Conservation (phyloP, 441 rosid species). For the Iberis amara region DNA sequence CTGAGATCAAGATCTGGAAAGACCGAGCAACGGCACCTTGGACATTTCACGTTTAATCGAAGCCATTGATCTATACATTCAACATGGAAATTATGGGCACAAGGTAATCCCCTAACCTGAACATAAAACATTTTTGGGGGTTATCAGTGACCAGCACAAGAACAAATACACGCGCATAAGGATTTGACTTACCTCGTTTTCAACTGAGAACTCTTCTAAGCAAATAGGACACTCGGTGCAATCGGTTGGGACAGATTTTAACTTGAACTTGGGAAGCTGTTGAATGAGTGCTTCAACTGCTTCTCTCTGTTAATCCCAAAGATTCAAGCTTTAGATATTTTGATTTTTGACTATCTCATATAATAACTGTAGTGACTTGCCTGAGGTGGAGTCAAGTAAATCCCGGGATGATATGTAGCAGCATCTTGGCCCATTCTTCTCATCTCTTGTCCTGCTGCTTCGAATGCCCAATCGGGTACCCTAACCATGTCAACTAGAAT, state of each 20-base stretch:
- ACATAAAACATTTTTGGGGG: no score
- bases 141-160: no score
- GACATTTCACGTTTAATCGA: slow-evolving; percentile 89
- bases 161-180: no score
- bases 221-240: slow-evolving; percentile 97
- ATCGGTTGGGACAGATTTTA: slow-evolving; percentile 93
- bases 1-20: slow-evolving; percentile 97
- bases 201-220: slow-evolving; percentile 84
- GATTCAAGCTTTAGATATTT: slow-evolving; percentile 10
- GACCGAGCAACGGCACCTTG: slow-evolving; percentile 93
- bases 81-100: slow-evolving; percentile 99
- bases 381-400: slow-evolving; percentile 88
- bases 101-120: slow-evolving; percentile 98
- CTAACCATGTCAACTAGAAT: slow-evolving; percentile 88
- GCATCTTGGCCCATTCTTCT: slow-evolving; percentile 89
- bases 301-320: slow-evolving; percentile 56
- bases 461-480: slow-evolving; percentile 98
- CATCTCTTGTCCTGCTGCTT: slow-evolving; percentile 98
- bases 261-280: slow-evolving; percentile 92
- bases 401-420: slow-evolving; percentile 91
- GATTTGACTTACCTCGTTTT: slow-evolving; percentile 60
- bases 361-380: slow-evolving; percentile 27
- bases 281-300: slow-evolving; percentile 98
- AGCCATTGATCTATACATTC: slow-evolving; percentile 98
- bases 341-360: background rate